phyloP scores from a whole-genome alignment of 164 flowering plant species.

The Vitis rotundifolia region DNA sequence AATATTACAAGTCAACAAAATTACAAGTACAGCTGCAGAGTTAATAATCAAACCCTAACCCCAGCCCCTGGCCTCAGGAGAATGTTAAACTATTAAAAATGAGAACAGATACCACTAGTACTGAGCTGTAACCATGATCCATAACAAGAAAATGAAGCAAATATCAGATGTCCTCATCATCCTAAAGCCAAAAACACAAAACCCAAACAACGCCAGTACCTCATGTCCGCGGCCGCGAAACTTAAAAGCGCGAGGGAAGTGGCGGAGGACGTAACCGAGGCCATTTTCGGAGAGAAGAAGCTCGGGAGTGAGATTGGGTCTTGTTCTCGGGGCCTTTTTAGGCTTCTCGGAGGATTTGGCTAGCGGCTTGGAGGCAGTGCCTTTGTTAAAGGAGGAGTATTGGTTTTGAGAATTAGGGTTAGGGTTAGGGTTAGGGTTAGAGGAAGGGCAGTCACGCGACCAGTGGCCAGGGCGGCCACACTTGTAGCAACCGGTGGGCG shows the following conservation, averaged over 20 bases:
- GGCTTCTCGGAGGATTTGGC: conserved; percentile 39
- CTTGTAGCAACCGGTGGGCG: conserved; percentile 93
- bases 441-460: conserved; percentile 90
- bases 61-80: no score
- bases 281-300: conserved; percentile 83
- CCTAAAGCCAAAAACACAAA: neutral
- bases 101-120: no score
- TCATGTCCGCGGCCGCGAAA: conserved; percentile 87
- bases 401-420: conserved; percentile 11
- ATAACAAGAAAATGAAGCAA: no score
- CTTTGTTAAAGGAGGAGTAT: conserved; percentile 3
- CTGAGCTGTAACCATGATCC: no score
- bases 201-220: conserved; percentile 31
- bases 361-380: conserved; percentile 10
- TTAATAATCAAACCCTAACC: no score
- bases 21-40: no score
- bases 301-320: conserved; percentile 86
- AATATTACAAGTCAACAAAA: no score
- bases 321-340: conserved; percentile 51
- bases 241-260: conserved; percentile 80
- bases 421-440: conserved; percentile 33
- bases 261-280: conserved; percentile 78
- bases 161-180: no score
- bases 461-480: conserved; percentile 99
- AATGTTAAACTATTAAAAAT: no score